Evolutionary conservation across 805 yeast species (phyloP).

Genomic region (Candida namnaoensis): DNA sequence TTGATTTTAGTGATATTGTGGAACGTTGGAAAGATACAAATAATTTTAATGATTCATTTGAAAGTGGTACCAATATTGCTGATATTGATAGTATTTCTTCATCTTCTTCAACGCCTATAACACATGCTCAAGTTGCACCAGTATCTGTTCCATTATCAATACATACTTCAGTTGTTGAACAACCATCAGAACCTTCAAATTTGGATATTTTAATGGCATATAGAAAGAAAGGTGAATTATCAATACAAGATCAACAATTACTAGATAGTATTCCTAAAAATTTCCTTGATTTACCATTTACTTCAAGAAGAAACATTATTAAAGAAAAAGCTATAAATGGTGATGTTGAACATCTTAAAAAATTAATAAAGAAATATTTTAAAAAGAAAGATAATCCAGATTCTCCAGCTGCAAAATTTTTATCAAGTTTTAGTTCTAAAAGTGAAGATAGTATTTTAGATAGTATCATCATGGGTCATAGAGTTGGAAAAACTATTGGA

Average conservation of each 20-base stretch:
- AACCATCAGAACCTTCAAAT: too few species aligned
- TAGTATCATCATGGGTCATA: slow-evolving; percentile 51
- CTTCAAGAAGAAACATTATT: slow-evolving; percentile 42
- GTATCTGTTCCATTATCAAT: slow-evolving; percentile 21
- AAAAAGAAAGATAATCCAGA: slow-evolving; percentile 8
- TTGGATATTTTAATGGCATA: not conserved
- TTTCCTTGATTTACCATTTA: slow-evolving; percentile 49
- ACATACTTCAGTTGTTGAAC: too few species aligned
- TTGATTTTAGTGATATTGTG: slow-evolving; percentile 45
- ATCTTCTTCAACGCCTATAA: slow-evolving; percentile 13
- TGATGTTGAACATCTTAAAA: slow-evolving; percentile 18
- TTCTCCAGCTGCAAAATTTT: slow-evolving; percentile 19
- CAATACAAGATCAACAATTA: slow-evolving; percentile 21
- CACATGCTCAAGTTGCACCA: slow-evolving; percentile 26
- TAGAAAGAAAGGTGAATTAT: not conserved
- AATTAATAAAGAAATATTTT: slow-evolving; percentile 17
- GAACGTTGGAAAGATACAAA: slow-evolving; percentile 34
- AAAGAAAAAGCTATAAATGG: slow-evolving; percentile 26
- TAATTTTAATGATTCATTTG: slow-evolving; percentile 9
- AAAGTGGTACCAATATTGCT: slow-evolving; percentile 2
- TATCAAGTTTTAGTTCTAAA: slow-evolving; percentile 14
- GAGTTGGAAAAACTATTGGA: slow-evolving; percentile 69
- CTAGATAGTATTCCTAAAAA: slow-evolving; percentile 35
- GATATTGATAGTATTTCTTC: slow-evolving; percentile 6
- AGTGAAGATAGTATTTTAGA: slow-evolving; percentile 49